These are phyloP conservation scores for Rhizopus microsporus DNA, from an alignment of 371 early-diverging fungal species.

Conservation along the genomic window DNA sequence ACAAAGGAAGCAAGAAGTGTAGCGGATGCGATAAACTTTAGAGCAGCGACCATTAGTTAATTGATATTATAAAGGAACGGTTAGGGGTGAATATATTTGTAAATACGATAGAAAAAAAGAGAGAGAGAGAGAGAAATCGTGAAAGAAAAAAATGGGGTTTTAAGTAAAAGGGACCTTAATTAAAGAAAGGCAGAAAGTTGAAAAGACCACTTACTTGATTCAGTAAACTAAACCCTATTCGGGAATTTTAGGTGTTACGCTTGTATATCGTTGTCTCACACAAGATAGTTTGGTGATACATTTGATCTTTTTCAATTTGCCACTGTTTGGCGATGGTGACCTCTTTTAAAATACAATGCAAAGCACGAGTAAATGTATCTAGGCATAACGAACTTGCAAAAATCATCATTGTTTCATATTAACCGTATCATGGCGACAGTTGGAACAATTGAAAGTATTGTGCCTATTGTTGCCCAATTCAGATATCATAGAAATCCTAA, in stretches of 20 bases:
- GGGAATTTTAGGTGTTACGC: neutral
- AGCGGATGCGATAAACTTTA: constrained; percentile 5
- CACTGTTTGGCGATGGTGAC: no score
- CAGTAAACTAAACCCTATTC: neutral
- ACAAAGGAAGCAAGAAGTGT: constrained; percentile 10
- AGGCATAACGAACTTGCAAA: no score
- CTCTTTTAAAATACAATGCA: no score
- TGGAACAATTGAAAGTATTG: no score
- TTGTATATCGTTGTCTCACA: neutral
- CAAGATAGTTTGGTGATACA: neutral
- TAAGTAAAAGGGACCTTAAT: neutral
- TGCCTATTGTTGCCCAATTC: no score
- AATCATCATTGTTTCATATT: no score
- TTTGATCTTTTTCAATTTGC: neutral
- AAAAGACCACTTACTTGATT: neutral
- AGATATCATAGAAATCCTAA: no score
- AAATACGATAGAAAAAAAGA: neutral
- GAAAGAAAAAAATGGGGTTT: neutral
- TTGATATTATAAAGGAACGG: neutral
- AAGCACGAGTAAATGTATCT: no score
- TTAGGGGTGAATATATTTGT: neutral
- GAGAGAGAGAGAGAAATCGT: neutral
- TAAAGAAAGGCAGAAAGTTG: neutral
- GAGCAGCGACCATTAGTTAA: neutral
- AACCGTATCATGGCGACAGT: no score